Evolutionary conservation across 2,329 filamentous ascomycete genomes (phyloP).

Genomic region (Phymatotrichopsis omnivora): DNA sequence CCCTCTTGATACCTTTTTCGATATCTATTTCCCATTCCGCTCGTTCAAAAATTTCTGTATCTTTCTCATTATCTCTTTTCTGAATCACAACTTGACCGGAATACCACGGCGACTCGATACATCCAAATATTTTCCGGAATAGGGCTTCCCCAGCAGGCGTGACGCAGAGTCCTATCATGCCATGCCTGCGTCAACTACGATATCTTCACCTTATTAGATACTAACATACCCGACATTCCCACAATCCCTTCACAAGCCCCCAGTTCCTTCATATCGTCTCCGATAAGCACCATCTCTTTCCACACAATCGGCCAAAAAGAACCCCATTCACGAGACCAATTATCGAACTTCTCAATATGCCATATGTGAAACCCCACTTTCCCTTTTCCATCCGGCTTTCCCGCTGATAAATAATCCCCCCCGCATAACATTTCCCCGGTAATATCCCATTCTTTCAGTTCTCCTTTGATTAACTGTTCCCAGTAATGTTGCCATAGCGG

Average conservation of each 20-base stretch:
- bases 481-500: constrained; percentile 31
- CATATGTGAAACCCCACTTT: constrained; percentile 35
- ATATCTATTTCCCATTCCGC: constrained; percentile 13
- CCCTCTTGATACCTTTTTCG: background rate
- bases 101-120: constrained; percentile 12
- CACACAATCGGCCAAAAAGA: constrained; percentile 11
- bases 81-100: constrained; percentile 20
- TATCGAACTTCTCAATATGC: constrained; percentile 34
- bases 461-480: constrained; percentile 32
- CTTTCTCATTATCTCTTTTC: constrained; percentile 1
- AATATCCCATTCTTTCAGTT: constrained; percentile 31
- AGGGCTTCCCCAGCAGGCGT: constrained; percentile 16
- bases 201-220: background rate
- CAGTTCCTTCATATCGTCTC: constrained; percentile 2
- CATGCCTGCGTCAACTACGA: background rate
- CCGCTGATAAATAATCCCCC: constrained; percentile 7
- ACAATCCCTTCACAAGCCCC: constrained; percentile 8
- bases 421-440: constrained; percentile 6
- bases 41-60: constrained; percentile 15
- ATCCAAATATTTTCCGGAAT: constrained; percentile 9
- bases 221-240: constrained; percentile 16
- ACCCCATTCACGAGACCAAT: constrained; percentile 17
- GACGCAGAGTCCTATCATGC: constrained; percentile 19
- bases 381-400: background rate
- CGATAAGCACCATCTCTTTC: constrained; percentile 6